Base-by-base conservation (phyloP, 306 rosid species). In the Cicer chorassanicum region DNA sequence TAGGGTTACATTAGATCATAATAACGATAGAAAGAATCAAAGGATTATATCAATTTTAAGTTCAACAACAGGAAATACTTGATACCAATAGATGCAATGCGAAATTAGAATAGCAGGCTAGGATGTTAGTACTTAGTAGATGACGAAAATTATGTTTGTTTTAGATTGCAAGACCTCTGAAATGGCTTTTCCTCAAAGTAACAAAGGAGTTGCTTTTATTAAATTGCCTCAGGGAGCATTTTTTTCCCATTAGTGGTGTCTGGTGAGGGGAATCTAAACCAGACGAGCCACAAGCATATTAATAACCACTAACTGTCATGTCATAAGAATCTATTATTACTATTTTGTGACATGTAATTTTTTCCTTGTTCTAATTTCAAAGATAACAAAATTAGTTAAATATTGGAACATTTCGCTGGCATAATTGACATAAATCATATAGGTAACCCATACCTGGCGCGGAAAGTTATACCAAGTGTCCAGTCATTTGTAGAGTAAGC, bases 391-490 rank as follows among this genome's bases (percentile, higher is more conserved):
- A 13, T 66, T 67, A 55, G 49, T 15, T 19, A 76, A 84, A 64
- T 50, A 61, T 67, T 41, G 74, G 74, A 55, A 38, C 57, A 66
- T 19, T 61, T 67, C 12, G 55, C 1, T 66, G 67, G 65, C 54
- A 10, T 42, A 57, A 50, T 21, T 50, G 42, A 12, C 40, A 54
- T 12, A 16, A 24, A 70, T 81, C 74, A 70, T 64, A 68, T 49
- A 78, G 71, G 63, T 64, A 74, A 44, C 53, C 62, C 59, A 53
- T 82, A 87, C 92, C 88, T 89, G 6, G 90, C 88, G 62, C 95
- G 90, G 57, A 76, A 87, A 75, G 83, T 50, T 73, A 89, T 5
- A 64, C 91, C 94, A 39, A 89, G 88, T 10, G 83, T 87, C 92
- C 95, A 87, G 38, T 89, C 95, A 72, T 74, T 81, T 16, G 83